Conservation (phyloP, 2,329 filamentous ascomycete genomes). For the Neonectria hederae region DNA sequence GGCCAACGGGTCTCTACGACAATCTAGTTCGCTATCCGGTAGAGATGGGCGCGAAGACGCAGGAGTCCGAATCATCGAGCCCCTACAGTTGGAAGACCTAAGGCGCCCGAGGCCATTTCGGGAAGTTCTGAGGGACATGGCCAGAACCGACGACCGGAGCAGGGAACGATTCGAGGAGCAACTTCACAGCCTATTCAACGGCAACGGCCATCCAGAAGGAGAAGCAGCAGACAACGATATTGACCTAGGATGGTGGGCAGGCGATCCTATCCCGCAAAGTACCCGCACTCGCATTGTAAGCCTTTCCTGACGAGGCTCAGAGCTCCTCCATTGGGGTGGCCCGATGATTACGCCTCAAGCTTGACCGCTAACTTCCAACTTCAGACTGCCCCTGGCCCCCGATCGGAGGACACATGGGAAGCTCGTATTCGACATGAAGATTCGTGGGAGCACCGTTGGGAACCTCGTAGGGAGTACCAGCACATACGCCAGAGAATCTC, state of each 20-base stretch:
- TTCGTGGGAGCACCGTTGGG: neutral
- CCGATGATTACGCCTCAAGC: neutral
- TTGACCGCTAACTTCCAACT: slow-evolving; percentile 13
- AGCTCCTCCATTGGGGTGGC: neutral
- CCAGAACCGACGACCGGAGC: slow-evolving; percentile 35
- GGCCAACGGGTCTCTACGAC: slow-evolving; percentile 20
- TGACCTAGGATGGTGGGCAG: slow-evolving; percentile 37
- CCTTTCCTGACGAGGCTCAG: neutral
- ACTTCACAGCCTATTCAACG: slow-evolving; percentile 39
- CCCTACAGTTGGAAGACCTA: neutral
- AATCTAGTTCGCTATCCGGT: slow-evolving; percentile 6
- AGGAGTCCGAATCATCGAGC: neutral
- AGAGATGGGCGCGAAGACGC: slow-evolving; percentile 21
- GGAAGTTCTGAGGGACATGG: slow-evolving; percentile 42
- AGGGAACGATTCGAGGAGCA: slow-evolving; percentile 43
- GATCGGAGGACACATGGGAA: neutral
- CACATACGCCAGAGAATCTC: neutral
- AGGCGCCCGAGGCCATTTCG: slow-evolving; percentile 34
- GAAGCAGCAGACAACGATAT: slow-evolving; percentile 25
- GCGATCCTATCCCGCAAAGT: slow-evolving; percentile 32
- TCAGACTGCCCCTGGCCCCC: slow-evolving; percentile 16
- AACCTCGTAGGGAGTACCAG: neutral
- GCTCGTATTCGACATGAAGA: neutral
- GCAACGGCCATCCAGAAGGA: slow-evolving; percentile 25
- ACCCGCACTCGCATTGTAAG: slow-evolving; percentile 39